Percentiles rank a stretch among this genome's conserved stretches.
These are phyloP conservation scores for Apiotrichum mycotoxinovorans DNA, from an alignment of 1,284 basidiomycete species.

Conservation along the genomic window DNA sequence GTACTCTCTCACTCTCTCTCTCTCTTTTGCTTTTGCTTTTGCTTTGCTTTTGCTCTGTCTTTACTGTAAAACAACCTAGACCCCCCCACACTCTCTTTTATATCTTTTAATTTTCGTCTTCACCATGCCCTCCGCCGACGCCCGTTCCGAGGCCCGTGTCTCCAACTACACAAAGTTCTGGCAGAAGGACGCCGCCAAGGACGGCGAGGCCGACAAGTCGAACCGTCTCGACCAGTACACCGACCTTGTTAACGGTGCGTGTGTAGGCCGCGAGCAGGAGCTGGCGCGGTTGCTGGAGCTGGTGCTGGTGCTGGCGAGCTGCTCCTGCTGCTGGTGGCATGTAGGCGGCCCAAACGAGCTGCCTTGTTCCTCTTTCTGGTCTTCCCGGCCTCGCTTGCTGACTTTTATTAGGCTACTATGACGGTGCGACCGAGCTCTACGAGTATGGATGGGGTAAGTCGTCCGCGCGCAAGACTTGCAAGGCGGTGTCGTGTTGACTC, in stretches of 20 bases:
- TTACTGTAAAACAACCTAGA: not conserved
- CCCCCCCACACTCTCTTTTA: not conserved
- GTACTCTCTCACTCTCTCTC: not conserved
- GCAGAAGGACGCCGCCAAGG: slow-evolving; percentile 77
- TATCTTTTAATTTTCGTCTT: not conserved
- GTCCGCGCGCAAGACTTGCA: not conserved
- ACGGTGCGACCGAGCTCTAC: slow-evolving; percentile 93
- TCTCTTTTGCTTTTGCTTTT: not conserved
- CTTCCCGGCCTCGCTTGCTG: no score
- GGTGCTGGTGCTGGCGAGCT: no score
- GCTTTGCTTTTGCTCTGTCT: not conserved
- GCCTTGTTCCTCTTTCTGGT: no score
- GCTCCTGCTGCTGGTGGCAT: no score
- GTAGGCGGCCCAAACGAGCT: no score
- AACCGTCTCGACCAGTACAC: slow-evolving; percentile 81
- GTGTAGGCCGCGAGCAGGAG: not conserved
- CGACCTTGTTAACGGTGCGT: slow-evolving; percentile 73
- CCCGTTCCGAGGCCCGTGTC: slow-evolving; percentile 76
- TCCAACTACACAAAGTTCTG: slow-evolving; percentile 91
- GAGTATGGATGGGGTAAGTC: slow-evolving; percentile 68
- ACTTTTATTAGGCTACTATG: slow-evolving; percentile 74
- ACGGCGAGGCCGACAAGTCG: slow-evolving; percentile 65
- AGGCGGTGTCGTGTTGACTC: not conserved
- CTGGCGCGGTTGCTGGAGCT: not conserved
- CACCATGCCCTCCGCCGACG: slow-evolving; percentile 55